phyloP scores from a whole-genome alignment of 2,329 filamentous ascomycete genomes.

The Ascochyta fabae region DNA sequence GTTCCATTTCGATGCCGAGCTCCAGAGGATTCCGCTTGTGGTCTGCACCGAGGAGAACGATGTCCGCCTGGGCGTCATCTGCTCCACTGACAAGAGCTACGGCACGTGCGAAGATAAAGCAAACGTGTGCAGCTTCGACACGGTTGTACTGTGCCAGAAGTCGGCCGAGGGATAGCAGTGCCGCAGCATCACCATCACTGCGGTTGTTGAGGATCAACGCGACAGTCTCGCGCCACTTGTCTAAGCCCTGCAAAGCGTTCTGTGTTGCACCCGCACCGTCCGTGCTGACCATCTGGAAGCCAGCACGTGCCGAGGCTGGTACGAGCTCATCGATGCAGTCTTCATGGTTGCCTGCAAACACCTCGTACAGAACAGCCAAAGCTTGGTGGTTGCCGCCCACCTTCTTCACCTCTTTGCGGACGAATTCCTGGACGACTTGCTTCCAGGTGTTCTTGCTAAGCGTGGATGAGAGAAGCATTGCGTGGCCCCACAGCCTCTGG shows the following conservation, averaged over 20 bases:
- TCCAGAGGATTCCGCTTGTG: conserved; percentile 74
- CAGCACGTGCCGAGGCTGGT: conserved; percentile 87
- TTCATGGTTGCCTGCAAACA: conserved; percentile 91
- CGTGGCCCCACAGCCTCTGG: conserved; percentile 93
- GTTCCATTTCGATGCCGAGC: conserved; percentile 80
- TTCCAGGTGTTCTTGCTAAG: conserved; percentile 79
- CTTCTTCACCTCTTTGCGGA: conserved; percentile 90
- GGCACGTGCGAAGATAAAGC: conserved; percentile 83
- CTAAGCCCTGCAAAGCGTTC: conserved; percentile 81
- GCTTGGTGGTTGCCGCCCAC: conserved; percentile 81
- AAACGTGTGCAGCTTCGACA: conserved; percentile 90
- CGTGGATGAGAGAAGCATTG: conserved; percentile 87
- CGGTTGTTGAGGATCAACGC: conserved; percentile 87
- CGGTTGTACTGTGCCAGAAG: conserved; percentile 85
- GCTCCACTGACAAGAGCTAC: conserved; percentile 77
- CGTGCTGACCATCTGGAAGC: conserved; percentile 84
- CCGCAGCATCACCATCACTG: conserved; percentile 77
- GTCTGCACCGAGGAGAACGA: conserved; percentile 86
- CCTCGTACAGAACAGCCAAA: conserved; percentile 88
- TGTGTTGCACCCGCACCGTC: conserved; percentile 66
- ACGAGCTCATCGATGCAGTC: conserved; percentile 97
- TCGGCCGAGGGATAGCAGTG: conserved; percentile 79
- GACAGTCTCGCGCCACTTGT: conserved; percentile 93
- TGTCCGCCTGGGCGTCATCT: conserved; percentile 78
- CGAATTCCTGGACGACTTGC: conserved; percentile 92